Evolutionary conservation across 805 yeast species (phyloP), one percentile per base, ranked within the genome.

Genomic region (Schwanniomyces occidentalis): DNA sequence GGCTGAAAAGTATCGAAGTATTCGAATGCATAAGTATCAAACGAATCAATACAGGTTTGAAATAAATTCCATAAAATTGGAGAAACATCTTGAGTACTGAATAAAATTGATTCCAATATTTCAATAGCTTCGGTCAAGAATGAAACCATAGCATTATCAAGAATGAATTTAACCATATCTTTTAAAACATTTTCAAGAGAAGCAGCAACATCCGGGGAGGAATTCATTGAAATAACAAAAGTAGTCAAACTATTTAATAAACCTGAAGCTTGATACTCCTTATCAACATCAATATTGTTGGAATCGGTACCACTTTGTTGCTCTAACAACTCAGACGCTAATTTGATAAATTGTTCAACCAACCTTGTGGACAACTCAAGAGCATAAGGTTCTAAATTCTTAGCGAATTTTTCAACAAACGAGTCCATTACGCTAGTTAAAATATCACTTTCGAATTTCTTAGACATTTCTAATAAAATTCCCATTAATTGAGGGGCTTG

Each of bases 271-370:
- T 66, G 72, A 42, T 61, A 65, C 45, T 69, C 73, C 48, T 66
- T 66, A 41, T 66, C 70, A 17, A 53, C 42, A 38, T 54, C 61
- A 25, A 40, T 34, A 22, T 44, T 49, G 24, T 38, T 36, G 25
- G 37, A 27, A 19, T 40, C 52, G 3, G 41, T 32, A 8, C 43
- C 41, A 26, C 44, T 28, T 36, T 49, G 52, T 34, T 45, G 40
- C 3, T 61, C 65, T 34, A 61, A 49, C 19, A 54, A 59, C 33
- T 90, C 96, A 30, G 69, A 63, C 2, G 90, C 84, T 17, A 87
- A 56, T 44, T 74, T 70, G 51, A 85, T 51, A 51, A 90, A 88
- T 54, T 91, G 96, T 37, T 80, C 80, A 10, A 80, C 78, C 50
- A 84, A 66, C 54, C 78, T 75, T 6, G 61, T 25, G 12, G 60